These are phyloP conservation scores for Moesziomyces aphidis DNA, from an alignment of 1,284 basidiomycete genomes.

Conservation along the genomic window DNA sequence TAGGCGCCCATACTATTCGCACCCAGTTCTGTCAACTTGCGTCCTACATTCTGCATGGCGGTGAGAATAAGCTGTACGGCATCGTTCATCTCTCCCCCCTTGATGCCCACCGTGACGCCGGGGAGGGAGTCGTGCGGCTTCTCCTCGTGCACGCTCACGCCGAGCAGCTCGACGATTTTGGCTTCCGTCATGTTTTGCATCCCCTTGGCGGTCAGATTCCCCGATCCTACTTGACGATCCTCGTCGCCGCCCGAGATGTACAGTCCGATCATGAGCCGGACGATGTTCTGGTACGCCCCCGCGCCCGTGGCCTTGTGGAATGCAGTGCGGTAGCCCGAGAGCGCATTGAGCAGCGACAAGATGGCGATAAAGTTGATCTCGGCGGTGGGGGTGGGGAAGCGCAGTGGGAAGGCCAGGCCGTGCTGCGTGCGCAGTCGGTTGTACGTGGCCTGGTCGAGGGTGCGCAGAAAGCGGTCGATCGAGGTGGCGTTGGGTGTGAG, in stretches of 20 bases:
- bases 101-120: constrained; percentile 79
- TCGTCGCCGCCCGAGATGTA: constrained; percentile 45
- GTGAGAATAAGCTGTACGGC: constrained; percentile 76
- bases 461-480: constrained; percentile 49
- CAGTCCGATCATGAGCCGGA: constrained; percentile 53
- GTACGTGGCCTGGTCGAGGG: constrained; percentile 23
- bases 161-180: constrained; percentile 47
- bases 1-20: constrained; percentile 80
- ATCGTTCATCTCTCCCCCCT: constrained; percentile 78
- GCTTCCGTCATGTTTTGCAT: constrained; percentile 32
- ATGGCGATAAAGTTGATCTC: constrained; percentile 62
- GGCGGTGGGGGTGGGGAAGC: constrained; percentile 41
- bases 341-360: constrained; percentile 59
- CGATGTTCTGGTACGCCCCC: constrained; percentile 60
- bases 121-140: constrained; percentile 77
- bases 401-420: constrained; percentile 58
- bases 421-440: constrained; percentile 41
- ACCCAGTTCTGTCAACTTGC: constrained; percentile 74
- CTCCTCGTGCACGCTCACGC: constrained; percentile 71
- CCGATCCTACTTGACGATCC: constrained; percentile 15
- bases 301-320: constrained; percentile 55
- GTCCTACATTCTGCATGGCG: constrained; percentile 80
- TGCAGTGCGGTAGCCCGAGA: constrained; percentile 54
- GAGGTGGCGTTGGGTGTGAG: constrained; percentile 20
- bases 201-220: constrained; percentile 32